A percentile compares a stretch with the other conserved stretches of the same genome.
phyloP scores from a whole-genome alignment of 1,284 basidiomycete genomes.

The Cutaneotrichosporon arboriforme region DNA sequence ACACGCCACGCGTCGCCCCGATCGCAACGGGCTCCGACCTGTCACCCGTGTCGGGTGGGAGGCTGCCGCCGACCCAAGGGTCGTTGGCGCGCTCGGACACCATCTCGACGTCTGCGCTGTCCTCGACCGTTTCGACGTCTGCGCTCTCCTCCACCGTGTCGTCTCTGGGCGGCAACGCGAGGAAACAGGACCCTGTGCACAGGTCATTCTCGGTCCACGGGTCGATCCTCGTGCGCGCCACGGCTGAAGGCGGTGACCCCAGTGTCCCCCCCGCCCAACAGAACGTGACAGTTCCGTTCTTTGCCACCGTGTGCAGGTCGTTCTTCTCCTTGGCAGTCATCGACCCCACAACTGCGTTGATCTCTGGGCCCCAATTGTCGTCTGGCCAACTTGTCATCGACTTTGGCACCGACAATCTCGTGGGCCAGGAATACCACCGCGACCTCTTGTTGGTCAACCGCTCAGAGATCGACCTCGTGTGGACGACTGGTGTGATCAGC shows the following conservation, averaged over 20 bases:
- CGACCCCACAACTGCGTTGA: constrained; percentile 32
- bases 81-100: not conserved
- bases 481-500: constrained; percentile 38
- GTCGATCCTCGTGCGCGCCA: constrained; percentile 36
- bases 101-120: constrained; percentile 1
- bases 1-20: constrained; percentile 32
- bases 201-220: constrained; percentile 44
- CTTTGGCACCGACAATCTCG: constrained; percentile 41
- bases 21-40: constrained; percentile 9
- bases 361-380: constrained; percentile 29
- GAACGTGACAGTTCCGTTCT: constrained; percentile 38
- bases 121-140: not conserved
- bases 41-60: constrained; percentile 5
- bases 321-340: constrained; percentile 41
- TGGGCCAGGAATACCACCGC: constrained; percentile 36
- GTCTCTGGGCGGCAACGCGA: constrained; percentile 7
- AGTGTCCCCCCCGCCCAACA: constrained; percentile 12
- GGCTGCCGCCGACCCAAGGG: constrained; percentile 3
- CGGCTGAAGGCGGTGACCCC: constrained; percentile 6
- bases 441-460: constrained; percentile 45
- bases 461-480: constrained; percentile 44
- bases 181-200: constrained; percentile 34
- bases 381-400: constrained; percentile 36
- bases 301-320: constrained; percentile 43
- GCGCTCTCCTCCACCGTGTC: constrained; percentile 4